phyloP scores from a whole-genome alignment of 2,329 filamentous ascomycete species.

The Nemania sp. region DNA sequence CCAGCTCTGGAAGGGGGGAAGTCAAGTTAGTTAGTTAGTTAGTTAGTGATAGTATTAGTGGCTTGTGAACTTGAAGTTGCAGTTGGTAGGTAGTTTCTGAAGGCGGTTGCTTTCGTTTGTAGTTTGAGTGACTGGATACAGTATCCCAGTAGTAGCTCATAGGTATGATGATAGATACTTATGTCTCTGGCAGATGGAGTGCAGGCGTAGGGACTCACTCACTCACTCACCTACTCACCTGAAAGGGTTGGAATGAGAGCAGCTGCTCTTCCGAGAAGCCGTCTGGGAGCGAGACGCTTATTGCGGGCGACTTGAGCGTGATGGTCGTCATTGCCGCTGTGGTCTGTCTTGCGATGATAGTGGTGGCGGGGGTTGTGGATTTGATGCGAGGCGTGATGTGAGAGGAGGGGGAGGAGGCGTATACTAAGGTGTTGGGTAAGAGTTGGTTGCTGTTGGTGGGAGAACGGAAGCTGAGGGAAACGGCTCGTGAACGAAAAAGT shows the following conservation, averaged over 20 bases:
- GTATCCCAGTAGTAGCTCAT: too few species aligned
- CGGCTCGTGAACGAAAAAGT: background rate
- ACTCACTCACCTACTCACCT: too few species aligned
- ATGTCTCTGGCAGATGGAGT: background rate
- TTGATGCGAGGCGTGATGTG: background rate
- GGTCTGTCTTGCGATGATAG: background rate
- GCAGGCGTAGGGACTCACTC: background rate
- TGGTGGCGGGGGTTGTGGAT: background rate
- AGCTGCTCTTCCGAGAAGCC: constrained; percentile 52
- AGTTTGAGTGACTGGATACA: too few species aligned
- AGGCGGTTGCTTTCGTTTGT: too few species aligned
- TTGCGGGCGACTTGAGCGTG: constrained; percentile 43
- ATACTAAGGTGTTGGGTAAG: background rate
- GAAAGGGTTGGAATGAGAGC: constrained; percentile 53
- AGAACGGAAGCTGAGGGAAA: background rate
- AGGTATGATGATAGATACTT: background rate
- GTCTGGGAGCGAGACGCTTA: constrained; percentile 50
- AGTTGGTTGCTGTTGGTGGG: background rate
- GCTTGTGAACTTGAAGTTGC: too few species aligned
- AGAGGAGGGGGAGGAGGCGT: background rate
- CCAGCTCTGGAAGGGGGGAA: constrained; percentile 49
- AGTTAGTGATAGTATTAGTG: too few species aligned
- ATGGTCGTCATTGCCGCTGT: constrained; percentile 46
- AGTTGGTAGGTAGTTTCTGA: background rate
- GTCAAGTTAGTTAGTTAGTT: too few species aligned